Conservation (phyloP, 768 basidiomycete genomes). For the Gymnopilus dilepis region DNA sequence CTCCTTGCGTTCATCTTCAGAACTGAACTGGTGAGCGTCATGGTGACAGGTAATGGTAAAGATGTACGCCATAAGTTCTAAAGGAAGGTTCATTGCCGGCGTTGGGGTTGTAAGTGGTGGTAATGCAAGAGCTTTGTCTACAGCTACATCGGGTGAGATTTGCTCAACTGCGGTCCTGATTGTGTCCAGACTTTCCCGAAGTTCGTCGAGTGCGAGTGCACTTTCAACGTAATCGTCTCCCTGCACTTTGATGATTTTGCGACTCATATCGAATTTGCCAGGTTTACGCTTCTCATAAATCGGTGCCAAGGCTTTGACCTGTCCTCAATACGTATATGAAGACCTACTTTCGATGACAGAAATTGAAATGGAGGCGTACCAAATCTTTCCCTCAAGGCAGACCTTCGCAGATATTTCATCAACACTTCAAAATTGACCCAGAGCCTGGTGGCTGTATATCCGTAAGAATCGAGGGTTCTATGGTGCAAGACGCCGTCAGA, state of each 20-base stretch:
- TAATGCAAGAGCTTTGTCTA: neutral
- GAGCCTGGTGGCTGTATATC: too few relatives aligned
- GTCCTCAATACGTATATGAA: neutral
- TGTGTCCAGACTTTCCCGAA: neutral
- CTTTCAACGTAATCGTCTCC: neutral
- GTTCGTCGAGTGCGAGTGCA: neutral
- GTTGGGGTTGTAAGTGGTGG: neutral
- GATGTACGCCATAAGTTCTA: constrained; percentile 20
- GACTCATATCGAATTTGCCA: neutral
- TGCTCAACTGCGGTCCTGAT: neutral
- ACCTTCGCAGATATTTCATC: too few relatives aligned
- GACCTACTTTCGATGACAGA: neutral
- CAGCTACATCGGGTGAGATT: neutral
- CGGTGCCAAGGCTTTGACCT: neutral
- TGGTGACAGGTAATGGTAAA: constrained; percentile 20
- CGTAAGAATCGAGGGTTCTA: too few relatives aligned
- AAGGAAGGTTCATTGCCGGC: constrained; percentile 12
- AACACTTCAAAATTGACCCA: too few relatives aligned
- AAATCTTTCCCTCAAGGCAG: neutral
- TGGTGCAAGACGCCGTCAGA: too few relatives aligned
- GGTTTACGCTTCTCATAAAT: neutral
- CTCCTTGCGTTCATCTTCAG: constrained; percentile 9
- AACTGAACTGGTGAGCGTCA: constrained; percentile 12
- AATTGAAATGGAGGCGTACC: neutral
- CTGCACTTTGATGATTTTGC: neutral